Conservation (phyloP, 257 asterid genomes). For the Gentiana dahurica region DNA sequence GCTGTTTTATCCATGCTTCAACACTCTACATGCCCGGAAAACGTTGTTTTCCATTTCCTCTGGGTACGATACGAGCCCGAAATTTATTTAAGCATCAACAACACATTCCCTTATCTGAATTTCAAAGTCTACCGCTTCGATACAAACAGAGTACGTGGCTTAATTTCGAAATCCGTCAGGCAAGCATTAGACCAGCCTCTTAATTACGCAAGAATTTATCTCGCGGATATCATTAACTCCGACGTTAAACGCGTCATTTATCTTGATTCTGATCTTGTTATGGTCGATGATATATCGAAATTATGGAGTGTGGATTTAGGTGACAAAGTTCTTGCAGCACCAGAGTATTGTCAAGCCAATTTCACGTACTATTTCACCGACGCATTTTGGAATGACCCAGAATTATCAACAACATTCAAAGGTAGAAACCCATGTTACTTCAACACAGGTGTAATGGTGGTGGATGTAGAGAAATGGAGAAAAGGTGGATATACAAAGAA, state of each 20-base stretch:
- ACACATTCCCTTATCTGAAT: constrained; percentile 54
- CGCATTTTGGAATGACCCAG: constrained; percentile 35
- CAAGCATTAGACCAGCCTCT: constrained; percentile 66
- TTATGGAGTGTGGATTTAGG: constrained; percentile 49
- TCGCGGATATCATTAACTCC: constrained; percentile 33
- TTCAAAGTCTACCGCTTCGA: constrained; percentile 42
- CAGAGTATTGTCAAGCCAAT: constrained; percentile 66
- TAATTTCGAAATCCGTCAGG: constrained; percentile 58
- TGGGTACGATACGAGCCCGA: constrained; percentile 26
- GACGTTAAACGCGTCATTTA: constrained; percentile 42
- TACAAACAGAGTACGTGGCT: constrained; percentile 23
- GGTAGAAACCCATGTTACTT: constrained; percentile 50
- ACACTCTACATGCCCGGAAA: constrained; percentile 60
- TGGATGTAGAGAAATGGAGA: constrained; percentile 64
- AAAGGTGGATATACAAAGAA: constrained; percentile 25
- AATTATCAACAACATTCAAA: constrained; percentile 17
- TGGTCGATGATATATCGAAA: constrained; percentile 47
- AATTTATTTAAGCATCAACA: constrained; percentile 31
- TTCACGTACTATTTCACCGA: constrained; percentile 44
- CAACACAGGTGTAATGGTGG: constrained; percentile 62
- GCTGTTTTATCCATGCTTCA: constrained; percentile 59
- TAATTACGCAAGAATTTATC: constrained; percentile 52
- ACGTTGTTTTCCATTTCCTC: constrained; percentile 44
- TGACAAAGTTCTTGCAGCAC: constrained; percentile 48
- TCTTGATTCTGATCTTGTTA: constrained; percentile 56